Conservation (phyloP, 805 yeast species). For the Kluyveromyces wickerhamii region DNA sequence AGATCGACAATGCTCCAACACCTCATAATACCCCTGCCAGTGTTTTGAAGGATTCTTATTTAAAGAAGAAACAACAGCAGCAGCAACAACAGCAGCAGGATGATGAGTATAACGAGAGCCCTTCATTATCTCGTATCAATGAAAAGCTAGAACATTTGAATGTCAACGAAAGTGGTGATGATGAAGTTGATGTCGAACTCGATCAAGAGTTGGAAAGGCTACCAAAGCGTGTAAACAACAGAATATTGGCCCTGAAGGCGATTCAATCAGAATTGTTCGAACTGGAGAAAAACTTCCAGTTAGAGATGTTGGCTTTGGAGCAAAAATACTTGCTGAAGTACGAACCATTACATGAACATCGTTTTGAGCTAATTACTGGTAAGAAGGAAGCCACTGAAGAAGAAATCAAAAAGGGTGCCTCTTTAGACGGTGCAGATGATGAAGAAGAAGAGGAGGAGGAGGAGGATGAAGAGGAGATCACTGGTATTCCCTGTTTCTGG, state of each 20-base stretch:
- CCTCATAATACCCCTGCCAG: conserved; percentile 98
- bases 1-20: conserved; percentile 88
- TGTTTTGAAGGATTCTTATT: conserved; percentile 56
- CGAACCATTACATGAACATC: conserved; percentile 64
- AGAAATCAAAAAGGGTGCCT: conserved; percentile 73
- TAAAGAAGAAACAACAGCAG: conserved; percentile 34
- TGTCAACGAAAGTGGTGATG: background rate
- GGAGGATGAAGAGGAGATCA: conserved; percentile 37
- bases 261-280: conserved; percentile 72
- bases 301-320: conserved; percentile 80
- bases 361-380: conserved; percentile 69
- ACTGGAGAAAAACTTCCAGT: conserved; percentile 85
- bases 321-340: conserved; percentile 66
- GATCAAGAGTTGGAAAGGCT: conserved; percentile 39
- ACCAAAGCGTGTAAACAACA: conserved; percentile 61
- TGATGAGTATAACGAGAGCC: conserved; percentile 2
- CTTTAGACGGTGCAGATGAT: conserved; percentile 49
- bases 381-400: conserved; percentile 65
- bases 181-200: background rate
- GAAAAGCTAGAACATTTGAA: conserved; percentile 4
- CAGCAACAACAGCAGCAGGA: background rate
- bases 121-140: conserved; percentile 2
- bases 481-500: conserved; percentile 95
- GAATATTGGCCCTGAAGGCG: conserved; percentile 76
- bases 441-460: conserved; percentile 38